Percentiles rank a stretch among this genome's conserved stretches.
These are phyloP conservation scores for Syncephalastrum sp. DNA, from an alignment of 371 early-diverging fungal genomes.

Conservation along the genomic window DNA sequence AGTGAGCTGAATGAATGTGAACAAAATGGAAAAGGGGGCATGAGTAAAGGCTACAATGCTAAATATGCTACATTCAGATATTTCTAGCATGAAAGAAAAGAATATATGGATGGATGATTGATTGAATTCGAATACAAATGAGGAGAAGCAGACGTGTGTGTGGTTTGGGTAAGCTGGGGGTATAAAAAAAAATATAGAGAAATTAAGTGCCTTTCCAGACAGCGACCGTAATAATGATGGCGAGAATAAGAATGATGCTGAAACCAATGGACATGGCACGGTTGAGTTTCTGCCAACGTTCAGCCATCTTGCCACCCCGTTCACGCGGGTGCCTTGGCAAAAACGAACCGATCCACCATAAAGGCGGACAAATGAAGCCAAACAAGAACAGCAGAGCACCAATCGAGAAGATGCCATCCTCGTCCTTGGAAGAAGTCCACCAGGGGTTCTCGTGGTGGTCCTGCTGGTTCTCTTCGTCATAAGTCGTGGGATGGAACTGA, in stretches of 20 bases:
- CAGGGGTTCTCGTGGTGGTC: slow-evolving; percentile 11
- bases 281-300: slow-evolving; percentile 43
- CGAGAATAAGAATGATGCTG: slow-evolving; percentile 32
- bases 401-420: slow-evolving; percentile 35
- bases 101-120: too few relatives aligned
- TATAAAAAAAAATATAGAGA: neutral
- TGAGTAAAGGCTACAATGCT: too few relatives aligned
- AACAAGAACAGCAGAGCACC: slow-evolving; percentile 38
- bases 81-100: too few relatives aligned
- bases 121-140: too few relatives aligned
- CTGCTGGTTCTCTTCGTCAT: neutral
- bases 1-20: too few relatives aligned
- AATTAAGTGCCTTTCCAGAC: slow-evolving; percentile 14
- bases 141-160: too few relatives aligned
- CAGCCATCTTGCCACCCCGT: slow-evolving; percentile 43
- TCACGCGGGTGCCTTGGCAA: slow-evolving; percentile 32
- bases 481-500: slow-evolving; percentile 9
- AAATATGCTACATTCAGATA: too few relatives aligned
- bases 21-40: too few relatives aligned
- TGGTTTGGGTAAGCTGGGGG: too few relatives aligned
- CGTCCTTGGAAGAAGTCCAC: slow-evolving; percentile 31
- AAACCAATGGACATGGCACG: slow-evolving; percentile 46
- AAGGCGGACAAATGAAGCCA: slow-evolving; percentile 42
- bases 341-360: slow-evolving; percentile 47
- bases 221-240: slow-evolving; percentile 29